These are phyloP conservation scores for Phalaenopsis aphrodite DNA, from an alignment of 106 monocot species.

Conservation along the genomic window DNA sequence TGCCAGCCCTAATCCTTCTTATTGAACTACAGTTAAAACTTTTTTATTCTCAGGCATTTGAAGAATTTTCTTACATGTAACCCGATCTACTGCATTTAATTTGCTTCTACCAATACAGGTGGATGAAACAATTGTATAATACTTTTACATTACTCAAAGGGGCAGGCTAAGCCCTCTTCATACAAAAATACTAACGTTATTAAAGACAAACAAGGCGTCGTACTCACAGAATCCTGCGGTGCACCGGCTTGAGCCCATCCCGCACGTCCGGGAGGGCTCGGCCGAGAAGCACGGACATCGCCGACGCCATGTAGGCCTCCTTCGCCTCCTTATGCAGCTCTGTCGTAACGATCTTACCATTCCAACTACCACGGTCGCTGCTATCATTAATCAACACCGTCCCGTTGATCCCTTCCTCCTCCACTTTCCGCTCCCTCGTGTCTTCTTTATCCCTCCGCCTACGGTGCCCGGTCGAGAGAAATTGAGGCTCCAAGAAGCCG, in stretches of 20 bases:
- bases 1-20: neutral
- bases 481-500: constrained; percentile 18
- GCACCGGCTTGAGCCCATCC: constrained; percentile 94
- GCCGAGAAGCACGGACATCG: constrained; percentile 93
- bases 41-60: neutral
- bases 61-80: neutral
- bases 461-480: constrained; percentile 27
- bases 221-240: constrained; percentile 89
- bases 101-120: neutral
- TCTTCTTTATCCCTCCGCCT: constrained; percentile 22
- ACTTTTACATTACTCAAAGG: neutral
- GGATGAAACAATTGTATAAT: neutral
- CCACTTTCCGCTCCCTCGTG: constrained; percentile 13
- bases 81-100: neutral
- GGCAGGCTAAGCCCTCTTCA: neutral
- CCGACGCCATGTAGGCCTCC: constrained; percentile 93
- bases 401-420: constrained; percentile 32
- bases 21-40: neutral
- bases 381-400: constrained; percentile 45
- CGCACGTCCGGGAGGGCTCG: constrained; percentile 92
- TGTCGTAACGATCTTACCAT: constrained; percentile 51
- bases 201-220: neutral
- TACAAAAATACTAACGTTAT: neutral
- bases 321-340: constrained; percentile 96
- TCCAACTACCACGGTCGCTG: constrained; percentile 1